phyloP scores from a whole-genome alignment of 495 filamentous ascomycete genomes.

The Penicillium canariense region DNA sequence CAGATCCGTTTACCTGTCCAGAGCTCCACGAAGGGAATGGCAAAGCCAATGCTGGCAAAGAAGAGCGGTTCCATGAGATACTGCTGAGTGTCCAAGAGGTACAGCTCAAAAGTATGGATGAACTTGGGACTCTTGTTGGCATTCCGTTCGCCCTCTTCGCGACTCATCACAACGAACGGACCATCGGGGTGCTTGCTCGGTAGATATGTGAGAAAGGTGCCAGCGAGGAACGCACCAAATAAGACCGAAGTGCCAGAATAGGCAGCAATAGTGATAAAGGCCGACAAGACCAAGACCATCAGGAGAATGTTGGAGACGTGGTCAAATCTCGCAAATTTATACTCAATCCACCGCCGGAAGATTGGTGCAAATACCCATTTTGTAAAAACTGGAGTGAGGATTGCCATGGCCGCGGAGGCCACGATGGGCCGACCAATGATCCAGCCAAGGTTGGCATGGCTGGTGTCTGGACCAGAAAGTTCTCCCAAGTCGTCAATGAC shows the following conservation, averaged over 20 bases:
- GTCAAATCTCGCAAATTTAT: constrained; percentile 32
- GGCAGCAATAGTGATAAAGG: constrained; percentile 49
- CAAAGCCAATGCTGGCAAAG: constrained; percentile 71
- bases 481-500: constrained; percentile 50
- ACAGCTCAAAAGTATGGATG: constrained; percentile 35
- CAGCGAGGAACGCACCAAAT: constrained; percentile 66
- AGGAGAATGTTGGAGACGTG: constrained; percentile 36
- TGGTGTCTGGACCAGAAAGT: constrained; percentile 17
- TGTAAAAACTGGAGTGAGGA: constrained; percentile 46
- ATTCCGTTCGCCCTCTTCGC: constrained; percentile 42
- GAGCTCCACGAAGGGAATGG: constrained; percentile 66
- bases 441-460: constrained; percentile 35
- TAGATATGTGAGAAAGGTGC: constrained; percentile 52
- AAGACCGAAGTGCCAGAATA: constrained; percentile 64
- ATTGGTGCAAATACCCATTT: constrained; percentile 47
- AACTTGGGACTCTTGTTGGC: constrained; percentile 36
- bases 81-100: constrained; percentile 36
- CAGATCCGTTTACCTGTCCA: constrained; percentile 62
- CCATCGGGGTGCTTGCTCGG: constrained; percentile 33
- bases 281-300: constrained; percentile 44
- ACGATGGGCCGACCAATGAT: constrained; percentile 53
- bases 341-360: constrained; percentile 32
- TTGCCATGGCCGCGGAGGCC: constrained; percentile 54
- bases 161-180: constrained; percentile 34
- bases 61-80: constrained; percentile 69